Evolutionary conservation across 805 yeast genomes (phyloP).

Genomic region (Blastobotrys terrestris): DNA sequence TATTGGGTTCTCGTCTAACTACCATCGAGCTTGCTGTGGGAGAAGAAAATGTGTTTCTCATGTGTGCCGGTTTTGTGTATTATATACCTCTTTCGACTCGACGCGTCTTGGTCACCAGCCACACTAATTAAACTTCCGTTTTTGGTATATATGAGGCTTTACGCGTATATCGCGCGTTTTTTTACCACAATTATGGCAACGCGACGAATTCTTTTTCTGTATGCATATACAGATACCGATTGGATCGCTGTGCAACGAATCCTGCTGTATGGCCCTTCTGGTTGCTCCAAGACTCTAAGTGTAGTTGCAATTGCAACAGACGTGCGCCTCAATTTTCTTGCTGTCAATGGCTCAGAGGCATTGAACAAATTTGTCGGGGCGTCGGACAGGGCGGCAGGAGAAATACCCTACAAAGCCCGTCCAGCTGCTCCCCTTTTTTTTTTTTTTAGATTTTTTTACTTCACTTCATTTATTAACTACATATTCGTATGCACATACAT

Average conservation of each 20-base stretch:
- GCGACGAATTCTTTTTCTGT: no score
- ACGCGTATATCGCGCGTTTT: not conserved
- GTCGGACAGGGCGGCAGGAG: conserved; percentile 87
- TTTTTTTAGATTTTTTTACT: no score
- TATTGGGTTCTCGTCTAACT: not conserved
- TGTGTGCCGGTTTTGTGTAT: not conserved
- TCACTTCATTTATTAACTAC: no score
- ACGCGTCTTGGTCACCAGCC: not conserved
- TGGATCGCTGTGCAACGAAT: no score
- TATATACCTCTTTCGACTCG: not conserved
- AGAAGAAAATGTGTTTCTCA: not conserved
- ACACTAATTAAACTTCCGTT: not conserved
- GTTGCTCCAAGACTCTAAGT: conserved; percentile 91
- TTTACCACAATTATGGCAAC: no score
- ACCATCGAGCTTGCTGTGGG: not conserved
- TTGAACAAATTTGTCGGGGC: conserved; percentile 96
- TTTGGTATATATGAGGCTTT: not conserved
- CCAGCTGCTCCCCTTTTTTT: conserved; percentile 98
- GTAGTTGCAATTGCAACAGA: conserved; percentile 96
- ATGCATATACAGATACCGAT: no score
- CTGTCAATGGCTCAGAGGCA: conserved; percentile 95
- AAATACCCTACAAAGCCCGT: conserved; percentile 85
- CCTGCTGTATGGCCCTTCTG: conserved; percentile 94
- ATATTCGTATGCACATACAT: no score
- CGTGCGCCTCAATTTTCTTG: conserved; percentile 86